Evolutionary conservation across 2,329 filamentous ascomycete species (phyloP).

Genomic region (Neurospora crassa): DNA sequence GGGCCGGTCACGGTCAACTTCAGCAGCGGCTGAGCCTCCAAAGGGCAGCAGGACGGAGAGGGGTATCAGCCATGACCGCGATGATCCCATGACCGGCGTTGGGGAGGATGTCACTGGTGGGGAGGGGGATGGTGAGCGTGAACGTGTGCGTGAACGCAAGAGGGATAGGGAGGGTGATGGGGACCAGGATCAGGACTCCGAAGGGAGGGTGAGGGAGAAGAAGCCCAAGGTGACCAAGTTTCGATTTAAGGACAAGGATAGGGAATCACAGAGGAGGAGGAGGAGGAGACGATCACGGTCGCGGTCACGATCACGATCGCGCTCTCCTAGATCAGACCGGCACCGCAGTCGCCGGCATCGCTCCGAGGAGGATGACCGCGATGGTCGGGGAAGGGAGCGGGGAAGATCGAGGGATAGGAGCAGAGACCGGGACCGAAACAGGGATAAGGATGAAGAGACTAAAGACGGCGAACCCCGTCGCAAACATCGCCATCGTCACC

Average conservation of each 20-base stretch:
- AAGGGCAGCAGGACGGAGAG: not conserved
- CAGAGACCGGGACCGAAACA: slow-evolving; percentile 2
- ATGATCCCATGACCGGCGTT: not conserved
- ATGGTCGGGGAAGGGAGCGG: slow-evolving; percentile 16
- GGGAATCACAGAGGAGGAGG: slow-evolving; percentile 10
- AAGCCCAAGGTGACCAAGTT: slow-evolving; percentile 25
- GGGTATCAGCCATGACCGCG: not conserved
- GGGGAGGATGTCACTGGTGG: not conserved
- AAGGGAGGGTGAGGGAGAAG: not conserved
- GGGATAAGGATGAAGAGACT: slow-evolving; percentile 1
- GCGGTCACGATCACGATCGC: slow-evolving; percentile 17
- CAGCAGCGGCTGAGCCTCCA: not conserved
- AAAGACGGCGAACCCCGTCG: not conserved
- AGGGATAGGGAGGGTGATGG: not conserved
- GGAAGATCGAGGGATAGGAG: not conserved
- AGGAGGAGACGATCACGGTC: slow-evolving; percentile 1
- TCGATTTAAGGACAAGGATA: slow-evolving; percentile 31
- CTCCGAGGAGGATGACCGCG: slow-evolving; percentile 19
- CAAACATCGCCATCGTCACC: slow-evolving; percentile 6
- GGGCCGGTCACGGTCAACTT: not conserved
- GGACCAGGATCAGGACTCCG: not conserved
- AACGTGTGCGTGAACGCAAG: not conserved
- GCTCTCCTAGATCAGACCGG: slow-evolving; percentile 20
- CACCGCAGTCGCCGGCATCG: slow-evolving; percentile 18
- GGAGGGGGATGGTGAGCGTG: not conserved